Evolutionary conservation across 306 rosid species (phyloP).

Genomic region (Prosopis cineraria): DNA sequence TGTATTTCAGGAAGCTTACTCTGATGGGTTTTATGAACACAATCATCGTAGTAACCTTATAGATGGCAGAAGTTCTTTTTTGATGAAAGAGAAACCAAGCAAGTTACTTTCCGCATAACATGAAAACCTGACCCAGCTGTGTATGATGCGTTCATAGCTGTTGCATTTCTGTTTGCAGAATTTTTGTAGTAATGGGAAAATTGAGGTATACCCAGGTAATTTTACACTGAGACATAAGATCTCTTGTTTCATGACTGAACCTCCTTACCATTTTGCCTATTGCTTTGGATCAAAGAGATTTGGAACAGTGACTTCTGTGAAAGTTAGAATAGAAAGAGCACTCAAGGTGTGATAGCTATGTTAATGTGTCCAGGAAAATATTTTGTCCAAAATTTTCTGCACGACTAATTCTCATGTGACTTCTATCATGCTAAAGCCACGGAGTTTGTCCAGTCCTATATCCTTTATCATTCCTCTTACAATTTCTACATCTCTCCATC

Average conservation of each 20-base stretch:
- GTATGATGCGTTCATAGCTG: slow-evolving; percentile 55
- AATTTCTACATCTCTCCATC: slow-evolving; percentile 79
- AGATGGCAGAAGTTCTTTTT: slow-evolving; percentile 37
- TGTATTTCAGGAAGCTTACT: slow-evolving; percentile 66
- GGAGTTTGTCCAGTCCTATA: slow-evolving; percentile 55
- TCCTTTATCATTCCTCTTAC: slow-evolving; percentile 52
- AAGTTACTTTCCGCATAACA: slow-evolving; percentile 48
- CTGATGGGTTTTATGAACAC: slow-evolving; percentile 63
- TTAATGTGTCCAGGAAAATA: slow-evolving; percentile 19
- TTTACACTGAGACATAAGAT: slow-evolving; percentile 79
- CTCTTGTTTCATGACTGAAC: slow-evolving; percentile 76
- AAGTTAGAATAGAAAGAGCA: slow-evolving; percentile 20
- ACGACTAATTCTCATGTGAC: slow-evolving; percentile 40
- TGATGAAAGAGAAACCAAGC: background rate
- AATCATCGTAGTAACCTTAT: slow-evolving; percentile 38
- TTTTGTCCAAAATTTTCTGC: slow-evolving; percentile 21
- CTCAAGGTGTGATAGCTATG: slow-evolving; percentile 22
- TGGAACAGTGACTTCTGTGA: slow-evolving; percentile 43
- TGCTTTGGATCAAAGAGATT: slow-evolving; percentile 60
- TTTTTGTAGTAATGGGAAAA: slow-evolving; percentile 56
- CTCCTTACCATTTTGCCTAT: slow-evolving; percentile 62
- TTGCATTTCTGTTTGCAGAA: slow-evolving; percentile 76
- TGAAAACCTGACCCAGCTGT: slow-evolving; percentile 67
- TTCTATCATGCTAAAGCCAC: slow-evolving; percentile 65
- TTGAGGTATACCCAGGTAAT: slow-evolving; percentile 60